A percentile compares a stretch with the other conserved stretches of the same genome.
phyloP scores from a whole-genome alignment of 169 alveolate genomes.

The Plasmodium inui region DNA sequence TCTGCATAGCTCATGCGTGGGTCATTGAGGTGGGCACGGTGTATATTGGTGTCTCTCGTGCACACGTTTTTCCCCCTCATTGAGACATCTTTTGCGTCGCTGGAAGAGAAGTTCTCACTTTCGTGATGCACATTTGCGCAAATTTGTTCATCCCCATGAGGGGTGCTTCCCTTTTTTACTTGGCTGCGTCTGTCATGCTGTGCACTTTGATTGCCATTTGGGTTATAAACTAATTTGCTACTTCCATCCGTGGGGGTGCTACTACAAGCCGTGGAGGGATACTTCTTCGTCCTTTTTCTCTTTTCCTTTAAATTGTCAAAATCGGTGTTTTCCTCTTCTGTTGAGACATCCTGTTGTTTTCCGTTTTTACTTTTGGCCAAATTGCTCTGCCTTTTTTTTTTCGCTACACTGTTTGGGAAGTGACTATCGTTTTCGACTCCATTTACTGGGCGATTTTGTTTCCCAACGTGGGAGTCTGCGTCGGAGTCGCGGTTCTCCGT shows the following conservation, averaged over 20 bases:
- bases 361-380: not conserved
- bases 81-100: not conserved
- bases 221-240: not conserved
- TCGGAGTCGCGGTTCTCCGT: not conserved
- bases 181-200: not conserved
- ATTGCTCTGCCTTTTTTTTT: not conserved
- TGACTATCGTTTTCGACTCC: not conserved
- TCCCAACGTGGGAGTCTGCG: not conserved
- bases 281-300: not conserved
- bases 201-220: not conserved
- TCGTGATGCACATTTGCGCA: not conserved
- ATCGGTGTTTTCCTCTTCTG: not conserved
- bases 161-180: not conserved
- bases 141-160: constrained; percentile 2
- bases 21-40: not conserved
- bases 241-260: not conserved
- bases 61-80: not conserved
- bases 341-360: not conserved
- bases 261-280: not conserved
- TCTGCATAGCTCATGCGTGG: not conserved
- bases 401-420: not conserved
- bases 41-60: not conserved
- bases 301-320: not conserved
- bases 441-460: not conserved
- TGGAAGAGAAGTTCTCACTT: not conserved